Evolutionary conservation across 495 filamentous ascomycete species (phyloP), one percentile per base, ranked within the genome.

Genomic region (Penicillium fimorum): DNA sequence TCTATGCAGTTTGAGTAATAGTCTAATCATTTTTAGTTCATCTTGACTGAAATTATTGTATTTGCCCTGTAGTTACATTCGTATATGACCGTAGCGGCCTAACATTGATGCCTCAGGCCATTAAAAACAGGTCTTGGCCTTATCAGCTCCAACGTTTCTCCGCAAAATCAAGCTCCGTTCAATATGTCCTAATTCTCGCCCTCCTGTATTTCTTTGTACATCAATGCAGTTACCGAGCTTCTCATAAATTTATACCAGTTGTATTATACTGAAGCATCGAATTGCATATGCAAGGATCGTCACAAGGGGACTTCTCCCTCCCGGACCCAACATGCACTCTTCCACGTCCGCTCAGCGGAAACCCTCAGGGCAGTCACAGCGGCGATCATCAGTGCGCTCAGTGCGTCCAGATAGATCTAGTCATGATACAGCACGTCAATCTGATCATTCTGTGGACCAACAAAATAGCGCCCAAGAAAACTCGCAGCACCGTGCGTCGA

Each of bases 291-390:
- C 64, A 63, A 49, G 46, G 33, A 53, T 58, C 62, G 48, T 66
- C 69, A 33, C 47, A 57, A 47, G 59, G 63, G 37, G 58, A 64
- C 22, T 56, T 60, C 40, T 61, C 65, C 47, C 51, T 66, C 6
- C 57, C 61, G 30, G 59, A 12, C 42, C 65, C 47, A 69, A 62
- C 53, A 70, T 72, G 58, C 58, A 63, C 32, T 47, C 65, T 50
- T 60, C 69, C 44, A 58, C 58, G 13, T 64, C 66, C 32, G 48
- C 66, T 22, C 64, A 69, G 61, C 67, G 67, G 20, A 71, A 61
- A 60, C 47, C 63, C 50, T 65, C 70, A 50, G 64, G 66, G 66
- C 70, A 72, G 47, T 67, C 72, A 2, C 64, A 58, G 49, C 68
- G 60, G 42, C 53, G 42, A 40, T 56, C 67, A 24, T 62, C 70